These are phyloP conservation scores for Suillus clintonianus DNA, from an alignment of 768 basidiomycete species.

Conservation along the genomic window DNA sequence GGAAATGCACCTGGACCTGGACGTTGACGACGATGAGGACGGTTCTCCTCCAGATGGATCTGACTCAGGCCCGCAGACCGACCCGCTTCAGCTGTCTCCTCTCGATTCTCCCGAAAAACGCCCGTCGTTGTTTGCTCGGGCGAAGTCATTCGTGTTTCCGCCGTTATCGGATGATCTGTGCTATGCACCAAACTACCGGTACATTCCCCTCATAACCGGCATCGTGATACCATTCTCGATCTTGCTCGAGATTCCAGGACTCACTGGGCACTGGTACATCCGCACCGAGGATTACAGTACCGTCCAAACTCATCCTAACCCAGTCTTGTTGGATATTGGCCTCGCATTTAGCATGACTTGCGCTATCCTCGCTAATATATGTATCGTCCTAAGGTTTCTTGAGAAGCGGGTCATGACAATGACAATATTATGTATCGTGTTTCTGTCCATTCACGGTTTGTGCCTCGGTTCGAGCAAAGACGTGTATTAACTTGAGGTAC, in stretches of 20 bases:
- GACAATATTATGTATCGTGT: slow-evolving; percentile 64
- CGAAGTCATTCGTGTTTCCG: slow-evolving; percentile 11
- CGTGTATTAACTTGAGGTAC: not conserved
- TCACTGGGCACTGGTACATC: slow-evolving; percentile 77
- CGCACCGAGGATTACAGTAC: slow-evolving; percentile 43
- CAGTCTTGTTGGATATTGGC: slow-evolving; percentile 58
- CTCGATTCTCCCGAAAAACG: not conserved
- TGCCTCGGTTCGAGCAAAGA: not conserved
- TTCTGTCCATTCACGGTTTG: slow-evolving; percentile 72
- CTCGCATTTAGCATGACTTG: slow-evolving; percentile 68
- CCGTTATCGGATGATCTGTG: slow-evolving; percentile 25
- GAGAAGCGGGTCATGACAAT: slow-evolving; percentile 63
- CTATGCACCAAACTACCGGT: slow-evolving; percentile 60
- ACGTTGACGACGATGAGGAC: not conserved
- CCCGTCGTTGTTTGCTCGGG: not conserved
- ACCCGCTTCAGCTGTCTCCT: not conserved
- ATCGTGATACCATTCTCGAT: slow-evolving; percentile 75
- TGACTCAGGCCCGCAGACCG: not conserved
- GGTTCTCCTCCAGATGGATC: not conserved
- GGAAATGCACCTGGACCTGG: not conserved
- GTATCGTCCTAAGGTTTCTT: slow-evolving; percentile 69
- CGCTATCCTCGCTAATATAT: slow-evolving; percentile 67
- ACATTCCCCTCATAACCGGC: slow-evolving; percentile 65
- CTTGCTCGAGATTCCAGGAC: slow-evolving; percentile 78
- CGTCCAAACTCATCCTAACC: slow-evolving; percentile 54